These are phyloP conservation scores for Gastrolobium bilobum DNA, from an alignment of 306 rosid genomes.

Conservation along the genomic window DNA sequence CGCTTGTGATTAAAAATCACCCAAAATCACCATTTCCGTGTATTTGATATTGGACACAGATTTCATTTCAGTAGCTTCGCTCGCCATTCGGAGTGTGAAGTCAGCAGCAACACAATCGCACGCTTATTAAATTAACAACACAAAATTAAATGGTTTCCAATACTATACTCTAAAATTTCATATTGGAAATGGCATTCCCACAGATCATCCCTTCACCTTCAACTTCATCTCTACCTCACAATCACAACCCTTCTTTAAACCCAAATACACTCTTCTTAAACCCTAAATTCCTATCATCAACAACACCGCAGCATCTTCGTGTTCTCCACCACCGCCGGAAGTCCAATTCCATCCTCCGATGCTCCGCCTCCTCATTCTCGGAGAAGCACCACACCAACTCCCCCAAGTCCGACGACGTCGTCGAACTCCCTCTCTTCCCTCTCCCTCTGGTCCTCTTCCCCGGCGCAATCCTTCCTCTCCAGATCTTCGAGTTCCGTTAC, in stretches of 20 bases:
- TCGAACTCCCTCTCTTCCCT: constrained; percentile 94
- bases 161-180: background rate
- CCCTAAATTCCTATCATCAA: constrained; percentile 55
- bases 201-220: constrained; percentile 78
- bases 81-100: constrained; percentile 6
- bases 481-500: constrained; percentile 99
- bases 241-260: constrained; percentile 65
- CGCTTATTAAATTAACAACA: background rate
- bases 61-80: background rate
- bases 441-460: constrained; percentile 94
- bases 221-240: constrained; percentile 63
- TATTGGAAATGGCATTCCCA: constrained; percentile 74
- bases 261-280: constrained; percentile 55
- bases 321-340: constrained; percentile 53
- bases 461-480: constrained; percentile 91
- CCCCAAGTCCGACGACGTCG: constrained; percentile 78
- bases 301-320: constrained; percentile 18
- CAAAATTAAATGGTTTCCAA: background rate
- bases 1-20: constrained; percentile 42
- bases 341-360: constrained; percentile 59
- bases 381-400: constrained; percentile 83
- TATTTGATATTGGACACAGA: background rate
- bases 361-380: constrained; percentile 89
- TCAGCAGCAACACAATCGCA: background rate
- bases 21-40: constrained; percentile 13